A percentile compares a stretch with the other conserved stretches of the same genome.
Conservation (phyloP, 495 filamentous ascomycete species). For the Xylaria curta region DNA sequence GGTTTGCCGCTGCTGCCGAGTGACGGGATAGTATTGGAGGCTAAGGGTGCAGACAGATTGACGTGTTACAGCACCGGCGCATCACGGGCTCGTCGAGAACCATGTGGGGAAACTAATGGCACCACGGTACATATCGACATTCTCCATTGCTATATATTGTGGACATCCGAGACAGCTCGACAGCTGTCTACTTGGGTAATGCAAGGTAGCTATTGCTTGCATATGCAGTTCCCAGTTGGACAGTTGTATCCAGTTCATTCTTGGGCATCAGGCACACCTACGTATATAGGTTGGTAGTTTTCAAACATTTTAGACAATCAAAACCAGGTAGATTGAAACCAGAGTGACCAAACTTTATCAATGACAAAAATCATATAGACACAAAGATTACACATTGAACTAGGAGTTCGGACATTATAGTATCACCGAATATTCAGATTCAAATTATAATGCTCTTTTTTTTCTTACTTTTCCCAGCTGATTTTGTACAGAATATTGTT, state of each 20-base stretch:
- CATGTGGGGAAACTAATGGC: constrained; percentile 7
- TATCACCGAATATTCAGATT: too few species aligned
- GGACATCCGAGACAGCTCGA: too few species aligned
- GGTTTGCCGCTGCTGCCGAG: background rate
- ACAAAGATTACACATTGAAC: too few species aligned
- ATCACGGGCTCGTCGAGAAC: background rate
- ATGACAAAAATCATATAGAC: background rate
- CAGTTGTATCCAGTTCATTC: background rate
- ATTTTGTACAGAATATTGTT: too few species aligned
- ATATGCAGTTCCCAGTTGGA: constrained; percentile 11
- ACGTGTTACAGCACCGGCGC: constrained; percentile 12
- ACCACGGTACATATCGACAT: background rate
- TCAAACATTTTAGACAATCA: background rate
- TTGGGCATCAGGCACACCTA: constrained; percentile 9
- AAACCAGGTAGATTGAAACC: background rate
- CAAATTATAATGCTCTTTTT: too few species aligned
- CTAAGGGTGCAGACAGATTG: background rate
- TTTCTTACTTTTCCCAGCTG: too few species aligned
- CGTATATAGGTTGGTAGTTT: too few species aligned
- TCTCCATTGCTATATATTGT: background rate
- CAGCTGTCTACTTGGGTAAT: background rate
- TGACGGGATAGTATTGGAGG: background rate
- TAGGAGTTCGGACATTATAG: too few species aligned
- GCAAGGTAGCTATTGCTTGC: background rate
- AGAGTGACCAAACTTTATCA: background rate